Evolutionary conservation across 2,329 filamentous ascomycete species (phyloP), one percentile per base, ranked within the genome.

Genomic region (Cadophora sp.): DNA sequence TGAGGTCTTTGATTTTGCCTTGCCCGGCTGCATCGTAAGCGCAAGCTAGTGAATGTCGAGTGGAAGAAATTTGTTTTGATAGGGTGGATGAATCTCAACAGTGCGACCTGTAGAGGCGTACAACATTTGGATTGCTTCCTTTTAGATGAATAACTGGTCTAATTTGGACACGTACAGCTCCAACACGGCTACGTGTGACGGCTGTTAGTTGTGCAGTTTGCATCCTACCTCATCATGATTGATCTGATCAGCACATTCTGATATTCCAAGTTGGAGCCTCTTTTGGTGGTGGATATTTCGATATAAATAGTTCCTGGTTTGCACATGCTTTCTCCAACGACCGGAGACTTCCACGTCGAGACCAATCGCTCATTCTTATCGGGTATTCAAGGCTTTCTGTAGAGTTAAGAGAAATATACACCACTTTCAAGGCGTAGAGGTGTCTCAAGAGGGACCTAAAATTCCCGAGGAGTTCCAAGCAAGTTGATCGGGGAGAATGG

Each of bases 101-200:
- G 41, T 60, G 41, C 41, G 58, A 60, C 41, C 22, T 20, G 2
- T 18, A 27, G 22, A 30, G 50, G 39, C 13, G 56, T 43, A 59
- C 56, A 59, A 13, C 56, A 59, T 59, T 59, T 45, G 5, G 41
- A 18, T 39, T 39, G 13, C 55, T 58, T 58, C 33, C 22, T 14
- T 41, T 41, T 27, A 58, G n/a, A 58, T 58, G 20, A 41, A 58
- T 18, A 58, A 43, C 18, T 58, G 55, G 8, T 58, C 55, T 58
- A 4, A 58, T 58, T 43, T 16, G 20, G 36, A 58, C 55, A 58
- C n/a, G 55, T 24, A 41, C 55, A 43, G n/a, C n/a, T 36, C 24
- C n/a, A 33, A 41, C 13, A 58, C 27, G 22, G 24, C 50, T 53
- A 33, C 20, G 55, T 43, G 55, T 39, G 22, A 58, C 33, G 20